phyloP scores from a whole-genome alignment of 495 filamentous ascomycete genomes.

The Penicillium soppii region DNA sequence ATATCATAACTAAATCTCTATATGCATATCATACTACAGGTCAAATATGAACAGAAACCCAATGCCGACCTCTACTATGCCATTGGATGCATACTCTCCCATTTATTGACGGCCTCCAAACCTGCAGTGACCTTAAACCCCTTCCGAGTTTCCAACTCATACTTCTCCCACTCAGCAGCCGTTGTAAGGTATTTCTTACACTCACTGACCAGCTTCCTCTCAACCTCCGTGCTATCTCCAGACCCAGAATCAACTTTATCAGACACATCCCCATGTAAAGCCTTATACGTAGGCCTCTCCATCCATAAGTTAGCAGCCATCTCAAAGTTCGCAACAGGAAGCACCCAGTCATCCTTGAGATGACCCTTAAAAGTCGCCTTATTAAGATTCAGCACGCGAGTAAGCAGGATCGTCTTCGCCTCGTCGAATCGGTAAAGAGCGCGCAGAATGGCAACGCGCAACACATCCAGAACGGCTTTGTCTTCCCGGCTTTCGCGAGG shows the following conservation, averaged over 20 bases:
- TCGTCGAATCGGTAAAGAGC: slow-evolving; percentile 58
- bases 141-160: slow-evolving; percentile 82
- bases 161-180: slow-evolving; percentile 79
- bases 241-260: not conserved
- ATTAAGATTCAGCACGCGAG: slow-evolving; percentile 62
- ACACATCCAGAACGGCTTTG: slow-evolving; percentile 62
- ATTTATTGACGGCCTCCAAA: slow-evolving; percentile 72
- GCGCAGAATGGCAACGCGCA: slow-evolving; percentile 67
- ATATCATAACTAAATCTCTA: slow-evolving; percentile 2
- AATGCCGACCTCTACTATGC: not conserved
- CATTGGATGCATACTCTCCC: slow-evolving; percentile 43
- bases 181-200: slow-evolving; percentile 75
- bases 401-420: slow-evolving; percentile 62
- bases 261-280: slow-evolving; percentile 24
- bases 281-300: slow-evolving; percentile 47
- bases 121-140: slow-evolving; percentile 82
- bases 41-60: slow-evolving; percentile 5
- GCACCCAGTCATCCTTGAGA: slow-evolving; percentile 77
- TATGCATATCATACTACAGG: slow-evolving; percentile 9
- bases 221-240: slow-evolving; percentile 12
- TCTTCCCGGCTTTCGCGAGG: slow-evolving; percentile 69
- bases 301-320: slow-evolving; percentile 81
- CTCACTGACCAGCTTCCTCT: slow-evolving; percentile 56
- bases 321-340: slow-evolving; percentile 83
- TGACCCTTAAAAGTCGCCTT: slow-evolving; percentile 68